Evolutionary conservation across 1,284 basidiomycete genomes (phyloP), one percentile per base, ranked within the genome.

Genomic region (Bjerkandera adusta): DNA sequence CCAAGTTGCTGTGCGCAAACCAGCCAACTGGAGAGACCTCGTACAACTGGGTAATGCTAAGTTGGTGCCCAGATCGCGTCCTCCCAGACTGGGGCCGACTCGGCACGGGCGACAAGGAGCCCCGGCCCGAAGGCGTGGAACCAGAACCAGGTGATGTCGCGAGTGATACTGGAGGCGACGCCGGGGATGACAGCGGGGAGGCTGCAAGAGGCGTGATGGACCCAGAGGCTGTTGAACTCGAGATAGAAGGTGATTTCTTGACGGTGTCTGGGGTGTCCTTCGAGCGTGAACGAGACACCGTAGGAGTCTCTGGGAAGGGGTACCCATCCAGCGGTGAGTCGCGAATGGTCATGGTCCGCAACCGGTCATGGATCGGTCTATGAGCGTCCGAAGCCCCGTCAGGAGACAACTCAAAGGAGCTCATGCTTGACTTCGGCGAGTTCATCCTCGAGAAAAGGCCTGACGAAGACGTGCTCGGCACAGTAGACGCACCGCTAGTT

Each of bases 41-140:
- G 39, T 55, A 62, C 8, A 64, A 51, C 49, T 64, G 59, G 4
- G 62, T 60, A 29, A 64, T 34, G 45, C 61, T 63, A 36, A 59
- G 56, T 24, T 47, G 43, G n/a, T n/a, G n/a, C n/a, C n/a, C n/a
- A n/a, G n/a, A n/a, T n/a, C n/a, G n/a, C n/a, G n/a, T n/a, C 12
- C 25, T 38, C 20, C 7, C 36, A 4, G 20, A 4, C n/a, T n/a
- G n/a, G 21, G 43, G 21, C 24, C 25, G 24, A 12, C 7, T 25
- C 13, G 30, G 38, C 15, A 10, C 6, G 10, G 46, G 34, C 12
- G 46, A 43, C 12, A 21, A 8, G 7, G 45, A 41, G 3, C 12
- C 5, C n/a, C 39, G 36, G 4, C 34, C 34, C 20, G 41, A 34
- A 21, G 7, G 8, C 21, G 38, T 16, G 11, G 40, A 40, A 27